Evolutionary conservation across 768 basidiomycete genomes (phyloP).

Genomic region (Chalciporus sphaerocephalus): DNA sequence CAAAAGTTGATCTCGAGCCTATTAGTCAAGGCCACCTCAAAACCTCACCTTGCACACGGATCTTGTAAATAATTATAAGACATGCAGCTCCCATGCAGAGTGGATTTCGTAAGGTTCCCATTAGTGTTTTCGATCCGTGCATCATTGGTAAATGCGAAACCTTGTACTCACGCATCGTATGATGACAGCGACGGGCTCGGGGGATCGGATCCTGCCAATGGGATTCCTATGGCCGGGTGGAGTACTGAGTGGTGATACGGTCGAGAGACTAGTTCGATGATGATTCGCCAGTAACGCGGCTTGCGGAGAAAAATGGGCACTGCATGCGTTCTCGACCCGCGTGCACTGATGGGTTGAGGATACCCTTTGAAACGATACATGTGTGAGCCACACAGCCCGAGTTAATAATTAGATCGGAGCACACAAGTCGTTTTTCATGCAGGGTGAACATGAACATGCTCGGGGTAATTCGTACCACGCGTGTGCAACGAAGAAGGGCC

Average conservation of each 20-base stretch:
- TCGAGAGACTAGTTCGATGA: background rate
- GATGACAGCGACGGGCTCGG: background rate
- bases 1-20: background rate
- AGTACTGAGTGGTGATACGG: slow-evolving; percentile 4
- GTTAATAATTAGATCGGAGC: background rate
- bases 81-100: background rate
- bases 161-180: slow-evolving; percentile 5
- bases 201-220: background rate
- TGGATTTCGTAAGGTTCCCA: background rate
- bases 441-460: background rate
- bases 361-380: no score
- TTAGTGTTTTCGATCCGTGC: background rate
- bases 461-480: background rate
- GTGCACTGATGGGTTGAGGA: slow-evolving; percentile 4
- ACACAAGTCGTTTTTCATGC: background rate
- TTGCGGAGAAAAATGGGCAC: slow-evolving; percentile 12
- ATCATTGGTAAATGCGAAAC: slow-evolving; percentile 9
- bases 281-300: background rate
- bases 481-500: background rate
- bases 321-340: slow-evolving; percentile 1
- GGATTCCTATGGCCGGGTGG: no score
- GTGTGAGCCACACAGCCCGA: slow-evolving; percentile 2
- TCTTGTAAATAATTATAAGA: background rate
- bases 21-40: background rate
- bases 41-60: background rate